A percentile compares a stretch with the other conserved stretches of the same genome.
phyloP scores from a whole-genome alignment of 2,329 filamentous ascomycete species.

The Bipolaris gigantea region DNA sequence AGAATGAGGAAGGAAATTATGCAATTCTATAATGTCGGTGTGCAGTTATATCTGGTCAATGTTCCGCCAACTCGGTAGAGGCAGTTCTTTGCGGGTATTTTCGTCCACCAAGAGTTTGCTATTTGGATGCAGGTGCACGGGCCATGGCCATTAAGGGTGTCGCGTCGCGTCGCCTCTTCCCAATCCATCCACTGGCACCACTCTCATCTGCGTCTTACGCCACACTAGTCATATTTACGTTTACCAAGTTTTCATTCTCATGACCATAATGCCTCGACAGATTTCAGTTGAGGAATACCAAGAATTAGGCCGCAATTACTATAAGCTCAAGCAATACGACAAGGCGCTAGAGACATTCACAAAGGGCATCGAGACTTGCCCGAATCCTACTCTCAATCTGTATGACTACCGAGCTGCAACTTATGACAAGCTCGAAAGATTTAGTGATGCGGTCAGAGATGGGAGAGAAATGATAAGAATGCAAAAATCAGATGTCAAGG shows the following conservation, averaged over 20 bases:
- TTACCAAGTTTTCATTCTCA: background rate
- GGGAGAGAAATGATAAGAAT: conserved; percentile 59
- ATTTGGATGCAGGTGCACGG: background rate
- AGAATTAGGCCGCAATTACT: conserved; percentile 42
- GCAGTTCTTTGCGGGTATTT: no score
- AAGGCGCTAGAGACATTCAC: conserved; percentile 41
- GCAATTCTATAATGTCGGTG: no score
- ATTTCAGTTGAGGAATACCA: conserved; percentile 41
- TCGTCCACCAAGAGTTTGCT: no score
- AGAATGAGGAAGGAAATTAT: no score
- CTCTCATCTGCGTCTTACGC: background rate
- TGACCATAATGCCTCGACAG: conserved; percentile 29
- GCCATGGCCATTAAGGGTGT: background rate
- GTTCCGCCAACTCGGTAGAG: no score
- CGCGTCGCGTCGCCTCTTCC: conserved; percentile 1
- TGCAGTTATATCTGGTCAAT: no score
- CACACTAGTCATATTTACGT: background rate
- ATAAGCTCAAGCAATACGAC: conserved; percentile 42
- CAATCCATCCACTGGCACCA: background rate
- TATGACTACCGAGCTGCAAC: conserved; percentile 60
- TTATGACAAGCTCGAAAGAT: conserved; percentile 56
- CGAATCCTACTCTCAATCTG: conserved; percentile 40
- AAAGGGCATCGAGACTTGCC: conserved; percentile 31
- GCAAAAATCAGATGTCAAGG: conserved; percentile 55
- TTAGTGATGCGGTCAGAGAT: conserved; percentile 57